Base-by-base conservation (phyloP, 179 eudicot species). In the Heliamphora ciliata region DNA sequence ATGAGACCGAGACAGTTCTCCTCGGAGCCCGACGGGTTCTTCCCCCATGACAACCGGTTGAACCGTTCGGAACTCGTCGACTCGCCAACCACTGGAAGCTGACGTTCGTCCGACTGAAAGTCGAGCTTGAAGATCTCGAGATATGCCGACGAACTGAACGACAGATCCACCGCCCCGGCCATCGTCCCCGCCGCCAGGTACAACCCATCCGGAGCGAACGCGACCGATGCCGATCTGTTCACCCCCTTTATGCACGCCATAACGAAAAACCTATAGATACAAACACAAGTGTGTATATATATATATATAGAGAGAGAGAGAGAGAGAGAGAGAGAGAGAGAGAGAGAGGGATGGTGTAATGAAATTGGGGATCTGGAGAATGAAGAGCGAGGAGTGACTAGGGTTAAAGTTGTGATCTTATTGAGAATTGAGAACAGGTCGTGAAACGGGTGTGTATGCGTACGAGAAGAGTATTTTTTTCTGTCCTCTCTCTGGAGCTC, bases 91-190 rank as follows among this genome's bases (percentile, higher is more conserved):
- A 87, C 68, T n/a, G 91, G 87, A 59, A 93, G 82, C 0, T 89
- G 86, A 46, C 85, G 88, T 82, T 86, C 93, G 78, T 91, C 94
- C 0, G 91, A 90, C 76, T 87, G 88, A 69, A 93, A 93, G 85
- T 93, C 96, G 15, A 93, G 91, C 87, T 90, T 86, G 85, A 89
- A 92, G 69, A 93, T 89, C 83, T 93, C 97, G 75, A 93, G 85
- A 55, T 79, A 84, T 4, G 97, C 96, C 4, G 96, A 88, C 2
- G 97, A 90, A 83, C 96, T 93, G 82, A 93, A 93, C 0, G 93
- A 88, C 76, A 91, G 87, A 90, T 93, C 97, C 76, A 93, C 97
- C 18, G 97, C 97, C 8, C 97, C 97, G 9, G 96, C 94, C 97
- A 92, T 92, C 69, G 97, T 93, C 48, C 97, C 97, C 24, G 97